Evolutionary conservation across 148 eudicot species (phyloP).

Genomic region (Gaultheria prostrata): DNA sequence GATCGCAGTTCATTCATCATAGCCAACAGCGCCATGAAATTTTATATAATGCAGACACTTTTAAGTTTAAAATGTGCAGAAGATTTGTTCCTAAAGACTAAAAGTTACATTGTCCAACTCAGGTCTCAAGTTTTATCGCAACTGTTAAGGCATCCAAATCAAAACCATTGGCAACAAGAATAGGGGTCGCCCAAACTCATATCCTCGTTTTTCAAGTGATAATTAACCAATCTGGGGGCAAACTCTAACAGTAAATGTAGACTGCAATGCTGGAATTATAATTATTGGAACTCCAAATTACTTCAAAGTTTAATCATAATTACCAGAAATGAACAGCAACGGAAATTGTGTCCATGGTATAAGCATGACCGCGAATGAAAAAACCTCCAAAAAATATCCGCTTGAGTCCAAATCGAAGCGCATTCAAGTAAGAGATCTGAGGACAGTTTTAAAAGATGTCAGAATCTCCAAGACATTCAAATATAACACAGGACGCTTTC

Average conservation of each 20-base stretch:
- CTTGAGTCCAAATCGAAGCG: slow-evolving; percentile 76
- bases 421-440: slow-evolving; percentile 92
- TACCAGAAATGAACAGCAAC: slow-evolving; percentile 96
- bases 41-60: neutral
- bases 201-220: neutral
- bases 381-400: slow-evolving; percentile 94
- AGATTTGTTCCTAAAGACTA: neutral
- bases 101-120: neutral
- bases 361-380: slow-evolving; percentile 87
- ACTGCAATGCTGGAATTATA: neutral
- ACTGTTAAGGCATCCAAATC: neutral
- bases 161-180: neutral
- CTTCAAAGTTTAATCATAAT: slow-evolving; percentile 7
- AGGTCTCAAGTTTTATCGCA: neutral
- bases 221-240: neutral
- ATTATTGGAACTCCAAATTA: neutral
- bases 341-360: slow-evolving; percentile 97
- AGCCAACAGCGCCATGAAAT: neutral
- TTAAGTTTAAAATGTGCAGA: neutral
- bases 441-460: slow-evolving; percentile 11
- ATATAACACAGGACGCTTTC: neutral
- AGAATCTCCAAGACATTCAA: neutral
- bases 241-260: neutral
- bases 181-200: neutral
- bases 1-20: neutral